Evolutionary conservation across 257 asterid species (phyloP).

Genomic region (Dorcoceras hygrometricum): DNA sequence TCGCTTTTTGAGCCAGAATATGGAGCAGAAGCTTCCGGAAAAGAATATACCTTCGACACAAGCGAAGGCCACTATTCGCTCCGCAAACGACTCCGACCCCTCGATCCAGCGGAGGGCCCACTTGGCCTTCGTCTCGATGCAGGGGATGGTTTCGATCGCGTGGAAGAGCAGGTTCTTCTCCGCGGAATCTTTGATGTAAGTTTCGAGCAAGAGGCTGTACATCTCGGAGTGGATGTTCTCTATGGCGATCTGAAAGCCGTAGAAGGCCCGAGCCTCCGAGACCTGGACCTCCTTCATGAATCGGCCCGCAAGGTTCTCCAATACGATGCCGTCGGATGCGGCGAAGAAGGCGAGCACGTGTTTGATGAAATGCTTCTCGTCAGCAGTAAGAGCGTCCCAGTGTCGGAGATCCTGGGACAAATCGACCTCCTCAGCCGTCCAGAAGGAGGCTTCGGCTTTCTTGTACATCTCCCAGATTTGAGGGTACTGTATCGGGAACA

Average conservation of each 20-base stretch:
- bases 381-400: conserved; percentile 60
- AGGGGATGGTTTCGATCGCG: conserved; percentile 83
- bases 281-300: conserved; percentile 94
- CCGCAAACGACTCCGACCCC: conserved; percentile 77
- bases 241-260: conserved; percentile 90
- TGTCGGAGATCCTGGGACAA: conserved; percentile 65
- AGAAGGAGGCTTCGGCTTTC: conserved; percentile 68
- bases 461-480: conserved; percentile 79
- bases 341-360: conserved; percentile 91
- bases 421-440: conserved; percentile 84
- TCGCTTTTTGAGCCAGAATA: conserved; percentile 85
- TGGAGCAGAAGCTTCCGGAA: conserved; percentile 87
- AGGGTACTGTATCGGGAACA: conserved; percentile 67
- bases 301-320: conserved; percentile 90
- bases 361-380: conserved; percentile 77
- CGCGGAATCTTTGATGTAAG: conserved; percentile 69
- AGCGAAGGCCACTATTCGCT: conserved; percentile 73
- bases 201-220: conserved; percentile 75
- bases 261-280: conserved; percentile 95
- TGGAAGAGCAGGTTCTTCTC: conserved; percentile 63
- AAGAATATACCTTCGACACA: conserved; percentile 93
- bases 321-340: conserved; percentile 91
- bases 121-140: conserved; percentile 73
- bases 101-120: conserved; percentile 97
- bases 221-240: conserved; percentile 96